Conservation (phyloP, 306 rosid genomes). For the Rosa chinensis region DNA sequence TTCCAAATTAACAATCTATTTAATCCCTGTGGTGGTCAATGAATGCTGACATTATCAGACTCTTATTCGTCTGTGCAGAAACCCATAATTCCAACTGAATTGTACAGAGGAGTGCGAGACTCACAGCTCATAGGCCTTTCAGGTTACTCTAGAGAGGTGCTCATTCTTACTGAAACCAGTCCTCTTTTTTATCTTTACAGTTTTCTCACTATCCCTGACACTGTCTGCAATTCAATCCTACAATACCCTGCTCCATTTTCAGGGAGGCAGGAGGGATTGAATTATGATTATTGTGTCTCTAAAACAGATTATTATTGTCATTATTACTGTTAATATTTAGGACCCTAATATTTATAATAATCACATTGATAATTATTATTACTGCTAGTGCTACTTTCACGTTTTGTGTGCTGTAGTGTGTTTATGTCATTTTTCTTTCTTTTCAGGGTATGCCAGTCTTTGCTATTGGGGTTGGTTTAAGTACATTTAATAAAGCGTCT, state of each 20-base stretch:
- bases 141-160: constrained; percentile 93
- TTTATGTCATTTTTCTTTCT: constrained; percentile 10
- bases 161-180: constrained; percentile 23
- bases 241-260: neutral
- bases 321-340: neutral
- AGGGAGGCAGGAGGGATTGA: neutral
- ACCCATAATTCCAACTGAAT: constrained; percentile 74
- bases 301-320: neutral
- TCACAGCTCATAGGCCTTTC: constrained; percentile 93
- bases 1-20: constrained; percentile 1
- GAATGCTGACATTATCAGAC: constrained; percentile 16
- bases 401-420: neutral
- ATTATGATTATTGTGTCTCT: neutral
- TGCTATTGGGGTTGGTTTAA: constrained; percentile 82
- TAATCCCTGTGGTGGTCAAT: constrained; percentile 18
- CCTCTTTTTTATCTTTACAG: neutral
- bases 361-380: neutral
- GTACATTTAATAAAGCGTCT: constrained; percentile 94
- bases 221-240: constrained; percentile 17
- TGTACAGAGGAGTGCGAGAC: constrained; percentile 80
- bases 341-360: neutral
- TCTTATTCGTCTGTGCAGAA: constrained; percentile 55
- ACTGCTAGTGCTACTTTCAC: neutral
- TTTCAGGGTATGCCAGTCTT: constrained; percentile 89
- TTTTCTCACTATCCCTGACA: neutral